phyloP scores from a whole-genome alignment of 2,329 filamentous ascomycete genomes.

The Neopestalotiopsis clavispora region DNA sequence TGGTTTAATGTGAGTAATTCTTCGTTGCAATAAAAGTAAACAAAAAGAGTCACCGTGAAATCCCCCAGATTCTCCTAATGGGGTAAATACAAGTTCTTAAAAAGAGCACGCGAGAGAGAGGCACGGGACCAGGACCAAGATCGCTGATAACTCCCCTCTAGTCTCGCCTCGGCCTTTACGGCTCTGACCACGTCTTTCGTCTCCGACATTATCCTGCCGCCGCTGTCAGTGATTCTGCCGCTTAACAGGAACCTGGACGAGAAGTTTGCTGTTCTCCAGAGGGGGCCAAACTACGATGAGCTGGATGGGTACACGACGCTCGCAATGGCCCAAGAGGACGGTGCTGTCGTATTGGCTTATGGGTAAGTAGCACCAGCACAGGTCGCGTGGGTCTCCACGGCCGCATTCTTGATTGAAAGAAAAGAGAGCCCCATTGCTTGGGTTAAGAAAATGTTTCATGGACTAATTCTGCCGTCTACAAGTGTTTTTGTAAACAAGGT shows the following conservation, averaged over 20 bases:
- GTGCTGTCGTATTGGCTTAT: conserved; percentile 74
- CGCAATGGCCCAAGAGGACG: conserved; percentile 70
- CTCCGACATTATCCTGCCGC: conserved; percentile 71
- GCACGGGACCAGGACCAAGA: background rate
- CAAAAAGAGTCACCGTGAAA: too few species aligned
- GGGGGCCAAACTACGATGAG: conserved; percentile 58
- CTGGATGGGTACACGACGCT: conserved; percentile 71
- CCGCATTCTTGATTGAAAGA: background rate
- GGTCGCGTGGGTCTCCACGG: background rate
- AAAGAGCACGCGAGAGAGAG: too few species aligned
- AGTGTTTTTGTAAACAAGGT: conserved; percentile 67
- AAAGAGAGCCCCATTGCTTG: background rate
- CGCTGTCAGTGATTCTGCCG: conserved; percentile 71
- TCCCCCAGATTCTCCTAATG: too few species aligned
- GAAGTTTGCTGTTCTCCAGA: conserved; percentile 70
- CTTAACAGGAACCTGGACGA: conserved; percentile 74
- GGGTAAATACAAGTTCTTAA: too few species aligned
- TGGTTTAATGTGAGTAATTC: conserved; percentile 67
- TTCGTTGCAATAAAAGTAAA: too few species aligned
- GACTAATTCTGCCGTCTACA: background rate
- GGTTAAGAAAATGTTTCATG: background rate
- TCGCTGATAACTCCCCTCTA: conserved; percentile 32
- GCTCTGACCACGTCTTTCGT: conserved; percentile 75
- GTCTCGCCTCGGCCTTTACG: conserved; percentile 73
- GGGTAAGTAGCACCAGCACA: conserved; percentile 49